Conservation (phyloP, 768 basidiomycete genomes). For the Leccinum disarticulatum region DNA sequence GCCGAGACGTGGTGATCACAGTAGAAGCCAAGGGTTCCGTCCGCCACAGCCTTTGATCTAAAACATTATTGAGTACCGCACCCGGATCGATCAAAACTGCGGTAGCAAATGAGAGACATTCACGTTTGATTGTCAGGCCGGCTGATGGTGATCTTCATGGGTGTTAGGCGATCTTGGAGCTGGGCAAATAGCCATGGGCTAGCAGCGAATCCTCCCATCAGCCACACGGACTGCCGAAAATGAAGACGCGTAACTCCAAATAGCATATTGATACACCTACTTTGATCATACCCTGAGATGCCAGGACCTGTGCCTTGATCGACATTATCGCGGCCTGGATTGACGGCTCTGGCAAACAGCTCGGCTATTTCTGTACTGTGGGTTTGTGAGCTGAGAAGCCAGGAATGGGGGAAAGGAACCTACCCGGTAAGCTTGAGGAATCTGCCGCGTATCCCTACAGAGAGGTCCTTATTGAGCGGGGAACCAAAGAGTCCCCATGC, state of each 20-base stretch:
- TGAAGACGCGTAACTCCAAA: slow-evolving; percentile 7
- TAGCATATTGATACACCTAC: slow-evolving; percentile 32
- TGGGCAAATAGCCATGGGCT: slow-evolving; percentile 80
- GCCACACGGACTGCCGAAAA: slow-evolving; percentile 64
- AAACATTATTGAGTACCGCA: slow-evolving; percentile 6
- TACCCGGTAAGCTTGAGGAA: slow-evolving; percentile 73
- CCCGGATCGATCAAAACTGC: background rate
- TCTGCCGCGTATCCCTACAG: slow-evolving; percentile 70
- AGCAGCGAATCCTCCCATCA: slow-evolving; percentile 83
- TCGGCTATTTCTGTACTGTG: slow-evolving; percentile 55
- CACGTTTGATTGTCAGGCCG: slow-evolving; percentile 81
- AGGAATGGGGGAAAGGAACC: slow-evolving; percentile 25
- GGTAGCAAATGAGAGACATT: slow-evolving; percentile 22
- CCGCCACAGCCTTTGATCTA: slow-evolving; percentile 83
- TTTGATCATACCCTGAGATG: slow-evolving; percentile 65
- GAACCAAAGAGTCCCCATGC: slow-evolving; percentile 71
- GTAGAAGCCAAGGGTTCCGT: slow-evolving; percentile 82
- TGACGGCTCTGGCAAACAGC: slow-evolving; percentile 68
- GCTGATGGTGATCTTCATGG: slow-evolving; percentile 59
- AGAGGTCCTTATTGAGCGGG: slow-evolving; percentile 69
- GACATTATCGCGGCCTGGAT: slow-evolving; percentile 69
- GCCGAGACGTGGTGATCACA: slow-evolving; percentile 84
- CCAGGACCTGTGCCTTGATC: slow-evolving; percentile 70
- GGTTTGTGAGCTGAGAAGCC: slow-evolving; percentile 2
- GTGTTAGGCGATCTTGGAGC: slow-evolving; percentile 64